Base-by-base conservation (phyloP, 1,139 yeast genomes). In the Yamadazyma jaroonii region DNA sequence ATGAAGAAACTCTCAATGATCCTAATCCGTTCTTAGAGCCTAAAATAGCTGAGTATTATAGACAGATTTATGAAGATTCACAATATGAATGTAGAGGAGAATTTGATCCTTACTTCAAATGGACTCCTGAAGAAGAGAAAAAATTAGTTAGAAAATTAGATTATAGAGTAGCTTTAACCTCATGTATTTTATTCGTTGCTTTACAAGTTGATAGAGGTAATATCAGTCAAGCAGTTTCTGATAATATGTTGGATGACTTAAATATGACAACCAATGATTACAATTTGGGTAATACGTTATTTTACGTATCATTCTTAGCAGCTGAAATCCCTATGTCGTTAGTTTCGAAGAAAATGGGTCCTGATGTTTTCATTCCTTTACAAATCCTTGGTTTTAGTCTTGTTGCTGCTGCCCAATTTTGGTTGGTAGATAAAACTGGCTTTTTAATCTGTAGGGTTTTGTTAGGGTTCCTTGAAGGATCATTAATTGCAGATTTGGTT, bases 241-340 rank as follows among this genome's bases (percentile, higher is more conserved):
- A 58, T 40, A 51, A 57, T 36, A 48, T 62, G 40, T 51, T 62
- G 34, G 44, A 43, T 5, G 67, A 62, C 43, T 48, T 61, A 36
- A 43, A 45, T 3, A 32, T 62, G 44, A 56, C 55, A 20, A 60
- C 65, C 20, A 52, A 60, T 43, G 62, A 62, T 41, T 54, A 51
- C 40, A 62, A 62, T 38, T 42, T 55, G 12, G 68, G 66, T 9
- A 52, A 52, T 17, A 62, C 67, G 7, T 51, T 62, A 31, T 59
- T 57, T 38, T 55, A 58, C 40, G 62, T 61, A n/a, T 49, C 65
- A 27, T 62, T 62, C 35, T 52, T 62, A 34, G 48, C 50, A 6
- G 62, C 66, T 2, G 68, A 62, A 40, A 48, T 62, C 32, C 68
- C 68, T 0, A 57, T 63, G 25, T 64, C 62, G 35, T 56, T 62